phyloP scores from a whole-genome alignment of 257 asterid genomes.

The Solanum chmielewskii region DNA sequence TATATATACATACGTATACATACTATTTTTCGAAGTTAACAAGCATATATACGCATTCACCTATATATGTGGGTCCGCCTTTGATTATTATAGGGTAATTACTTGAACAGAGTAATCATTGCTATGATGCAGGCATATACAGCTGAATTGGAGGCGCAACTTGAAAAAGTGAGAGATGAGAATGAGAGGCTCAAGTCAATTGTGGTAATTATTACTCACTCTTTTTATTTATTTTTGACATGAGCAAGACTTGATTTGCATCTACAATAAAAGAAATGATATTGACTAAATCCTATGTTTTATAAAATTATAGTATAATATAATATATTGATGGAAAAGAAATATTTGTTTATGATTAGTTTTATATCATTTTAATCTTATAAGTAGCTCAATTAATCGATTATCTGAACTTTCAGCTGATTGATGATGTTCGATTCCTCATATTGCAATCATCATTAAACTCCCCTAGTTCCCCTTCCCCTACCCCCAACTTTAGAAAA shows the following conservation, averaged over 20 bases:
- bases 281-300: not conserved
- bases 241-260: not conserved
- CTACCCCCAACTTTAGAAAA: not conserved
- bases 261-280: not conserved
- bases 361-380: no score
- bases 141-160: not conserved
- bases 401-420: rapidly evolving
- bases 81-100: not conserved
- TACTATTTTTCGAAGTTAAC: no score
- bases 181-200: not conserved
- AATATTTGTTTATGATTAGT: not conserved
- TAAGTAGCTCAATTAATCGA: not conserved
- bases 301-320: no score
- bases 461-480: not conserved
- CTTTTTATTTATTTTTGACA: not conserved
- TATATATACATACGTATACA: not conserved
- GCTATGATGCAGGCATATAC: not conserved
- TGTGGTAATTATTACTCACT: not conserved
- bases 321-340: no score
- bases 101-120: not conserved
- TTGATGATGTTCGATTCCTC: not conserved
- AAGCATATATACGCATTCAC: rapidly evolving
- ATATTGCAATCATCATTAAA: no score
- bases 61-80: no score
- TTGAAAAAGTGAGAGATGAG: not conserved